Base-by-base conservation (phyloP, 208 protist species). In the Endotrypanum monterogeii region DNA sequence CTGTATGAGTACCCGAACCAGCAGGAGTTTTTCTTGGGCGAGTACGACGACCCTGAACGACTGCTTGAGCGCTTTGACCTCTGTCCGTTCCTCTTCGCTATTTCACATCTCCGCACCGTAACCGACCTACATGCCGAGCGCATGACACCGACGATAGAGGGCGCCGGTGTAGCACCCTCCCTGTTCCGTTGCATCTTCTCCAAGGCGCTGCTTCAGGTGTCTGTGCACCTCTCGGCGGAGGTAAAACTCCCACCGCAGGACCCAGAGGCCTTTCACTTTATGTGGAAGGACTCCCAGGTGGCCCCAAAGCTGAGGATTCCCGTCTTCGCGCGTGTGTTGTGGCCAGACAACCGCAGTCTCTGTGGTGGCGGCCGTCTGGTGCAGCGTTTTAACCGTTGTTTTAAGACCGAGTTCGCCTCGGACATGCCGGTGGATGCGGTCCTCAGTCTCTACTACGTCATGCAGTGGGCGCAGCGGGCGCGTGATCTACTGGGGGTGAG, bases 201-300 rank as follows among this genome's bases (percentile, higher is more conserved):
- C 39, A 97, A 97, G 76, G 82, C 94, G 11, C 80, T 97, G 23
- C 55, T 97, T n/a, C 84, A 92, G 63, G 73, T 96, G 20, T 86
- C 88, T 35, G 94, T 97, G 68, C 84, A 94, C 73, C 90, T 97
- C 41, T 96, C 94, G 25, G 89, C 94, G 1, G 91, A 96, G 85
- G 94, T 97, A 58, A 96, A 96, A 80, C 83, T 97, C 65, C 94
- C 94, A 1, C 91, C 94, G 65, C 91, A 94, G 68, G 94, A 97
- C 80, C 87, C 87, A 14, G 90, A 96, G 69, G 86, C 78, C 0
- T 95, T 97, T 69, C 68, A 83, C 35, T 92, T 93, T 37, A 61
- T 97, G 52, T 97, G 94, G 92, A 93, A 91, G 73, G 94, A 96
- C 70, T 84, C 91, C 14, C 83, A 96, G 76, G 90, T 90, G 63